These are phyloP conservation scores for Boletus rubroflammeus DNA, from an alignment of 768 basidiomycete genomes.

Conservation along the genomic window DNA sequence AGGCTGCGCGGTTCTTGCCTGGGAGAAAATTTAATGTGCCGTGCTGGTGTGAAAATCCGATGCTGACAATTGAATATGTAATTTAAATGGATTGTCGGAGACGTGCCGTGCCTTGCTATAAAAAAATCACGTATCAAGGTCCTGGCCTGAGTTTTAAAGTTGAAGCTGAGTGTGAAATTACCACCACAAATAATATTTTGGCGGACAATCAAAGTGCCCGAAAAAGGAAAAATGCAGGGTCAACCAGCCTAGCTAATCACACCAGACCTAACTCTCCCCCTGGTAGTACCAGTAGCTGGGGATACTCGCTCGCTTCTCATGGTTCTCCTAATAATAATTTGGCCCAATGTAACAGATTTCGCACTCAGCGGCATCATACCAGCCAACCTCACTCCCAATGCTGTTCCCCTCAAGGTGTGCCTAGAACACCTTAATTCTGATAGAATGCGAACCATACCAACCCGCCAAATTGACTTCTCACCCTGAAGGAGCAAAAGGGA, in stretches of 20 bases:
- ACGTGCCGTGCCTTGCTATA: not conserved
- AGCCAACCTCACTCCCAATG: not conserved
- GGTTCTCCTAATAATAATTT: not conserved
- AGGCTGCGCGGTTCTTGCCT: conserved; percentile 16
- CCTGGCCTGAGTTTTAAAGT: not conserved
- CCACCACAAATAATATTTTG: not conserved
- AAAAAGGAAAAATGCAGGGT: no score
- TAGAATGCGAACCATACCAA: not conserved
- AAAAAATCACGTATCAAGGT: no score
- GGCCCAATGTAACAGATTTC: conserved; percentile 4
- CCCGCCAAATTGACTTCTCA: not conserved
- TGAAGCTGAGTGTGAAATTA: not conserved
- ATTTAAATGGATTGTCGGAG: conserved; percentile 9
- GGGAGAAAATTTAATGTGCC: conserved; percentile 25
- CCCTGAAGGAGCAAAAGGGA: not conserved
- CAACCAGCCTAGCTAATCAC: no score
- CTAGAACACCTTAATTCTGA: not conserved
- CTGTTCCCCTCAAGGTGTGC: not conserved
- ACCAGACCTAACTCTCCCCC: no score
- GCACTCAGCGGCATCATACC: conserved; percentile 15
- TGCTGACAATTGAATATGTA: no score
- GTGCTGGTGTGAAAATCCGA: conserved; percentile 29
- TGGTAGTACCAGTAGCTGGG: no score
- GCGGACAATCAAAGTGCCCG: not conserved
- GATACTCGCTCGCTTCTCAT: not conserved